phyloP scores from a whole-genome alignment of 2,329 filamentous ascomycete genomes.

The Grosmannia penicillata region DNA sequence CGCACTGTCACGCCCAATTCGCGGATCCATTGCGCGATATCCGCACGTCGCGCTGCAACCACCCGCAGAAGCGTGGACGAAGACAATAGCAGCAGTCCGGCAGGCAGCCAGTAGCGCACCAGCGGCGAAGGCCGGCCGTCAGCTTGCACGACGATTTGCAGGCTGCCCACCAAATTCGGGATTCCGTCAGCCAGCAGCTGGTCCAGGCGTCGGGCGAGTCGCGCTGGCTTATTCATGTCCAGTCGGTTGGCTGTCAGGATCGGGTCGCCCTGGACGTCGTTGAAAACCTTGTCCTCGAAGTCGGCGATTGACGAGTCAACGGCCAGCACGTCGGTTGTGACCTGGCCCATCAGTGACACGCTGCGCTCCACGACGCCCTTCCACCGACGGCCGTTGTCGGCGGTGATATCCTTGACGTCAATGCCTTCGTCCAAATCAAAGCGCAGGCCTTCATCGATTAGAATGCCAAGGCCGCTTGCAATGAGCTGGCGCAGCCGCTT shows the following conservation, averaged over 20 bases:
- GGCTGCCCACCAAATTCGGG: constrained; percentile 47
- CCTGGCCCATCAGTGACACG: constrained; percentile 72
- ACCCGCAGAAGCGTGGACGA: constrained; percentile 78
- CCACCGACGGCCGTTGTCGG: constrained; percentile 31
- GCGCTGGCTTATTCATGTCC: constrained; percentile 35
- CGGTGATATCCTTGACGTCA: constrained; percentile 21
- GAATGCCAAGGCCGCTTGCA: constrained; percentile 70
- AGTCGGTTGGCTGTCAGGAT: constrained; percentile 39
- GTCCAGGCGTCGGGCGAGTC: constrained; percentile 52
- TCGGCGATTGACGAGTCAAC: constrained; percentile 47
- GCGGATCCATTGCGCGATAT: constrained; percentile 65
- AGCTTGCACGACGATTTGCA: constrained; percentile 37
- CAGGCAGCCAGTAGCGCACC: constrained; percentile 81
- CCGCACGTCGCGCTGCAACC: constrained; percentile 56
- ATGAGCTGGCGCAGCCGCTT: constrained; percentile 64
- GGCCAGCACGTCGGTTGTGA: constrained; percentile 56
- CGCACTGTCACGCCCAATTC: constrained; percentile 65
- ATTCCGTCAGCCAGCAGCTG: constrained; percentile 55
- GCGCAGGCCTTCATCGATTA: constrained; percentile 73
- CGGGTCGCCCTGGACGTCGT: constrained; percentile 44
- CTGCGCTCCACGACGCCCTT: constrained; percentile 68
- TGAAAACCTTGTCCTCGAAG: constrained; percentile 52
- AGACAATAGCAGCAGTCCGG: constrained; percentile 56
- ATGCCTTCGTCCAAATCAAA: constrained; percentile 37
- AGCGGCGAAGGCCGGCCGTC: constrained; percentile 64